Evolutionary conservation across 495 filamentous ascomycete genomes (phyloP), one percentile per base, ranked within the genome.

Genomic region (Astrocystis sublimbata): DNA sequence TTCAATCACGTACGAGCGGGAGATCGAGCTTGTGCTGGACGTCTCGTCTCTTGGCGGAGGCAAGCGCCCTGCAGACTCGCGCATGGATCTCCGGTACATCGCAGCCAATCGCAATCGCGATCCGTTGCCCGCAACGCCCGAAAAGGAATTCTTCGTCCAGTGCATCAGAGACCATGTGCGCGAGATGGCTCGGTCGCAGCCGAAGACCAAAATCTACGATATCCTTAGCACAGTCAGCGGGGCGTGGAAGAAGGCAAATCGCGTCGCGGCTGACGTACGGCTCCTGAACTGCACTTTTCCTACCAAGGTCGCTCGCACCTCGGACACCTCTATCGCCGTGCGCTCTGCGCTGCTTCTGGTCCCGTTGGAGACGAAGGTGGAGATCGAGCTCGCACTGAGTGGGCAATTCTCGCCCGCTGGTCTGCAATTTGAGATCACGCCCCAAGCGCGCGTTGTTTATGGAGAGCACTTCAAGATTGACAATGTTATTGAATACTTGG

Each of bases 21-120:
- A 93, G 56, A 83, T 98, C 33, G 84, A 92, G 65, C 83, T 96
- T 38, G 85, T 83, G 45, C 92, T 96, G 75, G 83, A 92, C 65
- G 82, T 87, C 3, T 65, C 80, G 10, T 81, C 87, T 15, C 91
- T 92, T 66, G 69, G 71, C 6, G 49, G 65, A 15, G 61, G 65
- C 6, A 49, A 30, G 7, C 43, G 21, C n/a, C 52, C 71, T 2
- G 40, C 61, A 31, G 62, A 75, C 26, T 73, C 68, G 12, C 63
- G 59, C 9, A 79, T 83, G 61, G 81, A 81, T 57, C 67, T 86
- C 35, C 81, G 75, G 78, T 87, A 85, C 73, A 81, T 84, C 57
- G 77, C 72, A 68, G 60, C 72, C 75, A 75, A 81, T 76, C 74
- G 72, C 62, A 75, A 85, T 63, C 61, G 67, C 78, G 65, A 79